phyloP scores from a whole-genome alignment of 1,284 basidiomycete species.

The Cryptococcus amylolentus region DNA sequence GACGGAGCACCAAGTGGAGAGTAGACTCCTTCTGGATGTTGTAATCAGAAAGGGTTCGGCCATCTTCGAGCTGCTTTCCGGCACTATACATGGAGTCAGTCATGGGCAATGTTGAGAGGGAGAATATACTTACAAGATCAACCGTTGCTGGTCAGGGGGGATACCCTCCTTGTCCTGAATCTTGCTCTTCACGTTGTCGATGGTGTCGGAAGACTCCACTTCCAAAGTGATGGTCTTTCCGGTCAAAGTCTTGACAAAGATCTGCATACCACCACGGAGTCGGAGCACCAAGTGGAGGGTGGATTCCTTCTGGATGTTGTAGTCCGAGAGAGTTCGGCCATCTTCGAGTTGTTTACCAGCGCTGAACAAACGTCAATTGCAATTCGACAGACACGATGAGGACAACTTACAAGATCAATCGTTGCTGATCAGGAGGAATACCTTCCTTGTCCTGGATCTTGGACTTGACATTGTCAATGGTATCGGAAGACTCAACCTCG shows the following conservation, averaged over 20 bases:
- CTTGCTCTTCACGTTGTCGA: constrained; percentile 68
- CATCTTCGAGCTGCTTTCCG: constrained; percentile 93
- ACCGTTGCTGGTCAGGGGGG: constrained; percentile 74
- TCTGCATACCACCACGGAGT: constrained; percentile 61
- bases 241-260: constrained; percentile 93
- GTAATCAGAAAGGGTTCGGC: constrained; percentile 80
- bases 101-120: constrained; percentile 68
- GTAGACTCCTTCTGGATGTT: constrained; percentile 98
- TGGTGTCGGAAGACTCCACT: constrained; percentile 67
- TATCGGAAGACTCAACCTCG: constrained; percentile 81
- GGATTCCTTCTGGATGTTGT: constrained; percentile 43
- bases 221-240: constrained; percentile 77
- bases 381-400: constrained; percentile 74
- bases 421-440: constrained; percentile 83
- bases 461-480: constrained; percentile 76
- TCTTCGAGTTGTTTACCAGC: constrained; percentile 53
- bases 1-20: constrained; percentile 91
- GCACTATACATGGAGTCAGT: constrained; percentile 58
- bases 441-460: constrained; percentile 55
- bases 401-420: constrained; percentile 59
- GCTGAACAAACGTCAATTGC: constrained; percentile 41
- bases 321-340: constrained; percentile 84
- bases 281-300: constrained; percentile 52
- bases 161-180: constrained; percentile 59
- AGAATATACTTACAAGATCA: constrained; percentile 14